Evolutionary conservation across 495 filamentous ascomycete genomes (phyloP), one percentile per base, ranked within the genome.

Genomic region (Aspergillus incahuasiensis): DNA sequence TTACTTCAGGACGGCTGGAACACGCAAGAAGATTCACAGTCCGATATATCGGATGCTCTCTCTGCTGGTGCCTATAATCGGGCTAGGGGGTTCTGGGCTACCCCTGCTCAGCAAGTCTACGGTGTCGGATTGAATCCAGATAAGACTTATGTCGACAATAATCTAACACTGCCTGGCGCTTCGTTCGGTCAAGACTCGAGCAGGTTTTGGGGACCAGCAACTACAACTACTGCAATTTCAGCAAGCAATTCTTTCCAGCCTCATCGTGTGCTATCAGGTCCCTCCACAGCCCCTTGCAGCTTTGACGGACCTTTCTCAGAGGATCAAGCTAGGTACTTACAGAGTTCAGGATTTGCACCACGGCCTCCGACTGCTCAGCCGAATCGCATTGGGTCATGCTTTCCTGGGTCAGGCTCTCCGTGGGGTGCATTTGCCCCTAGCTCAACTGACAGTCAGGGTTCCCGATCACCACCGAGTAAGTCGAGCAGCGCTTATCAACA

Each of bases 11-110:
- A 82, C 52, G 74, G 75, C 40, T 92, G 88, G 89, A 71, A 65
- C 46, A 59, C 72, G 22, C 80, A 82, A 57, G 87, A 92, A 39
- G 89, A 92, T 63, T 71, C 78, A 50, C 82, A 80, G 34, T 87
- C 85, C 38, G 83, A 82, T 51, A 79, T 68, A 15, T 79, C 82
- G 40, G 88, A 90, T 63, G 68, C 78, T 34, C 60, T 83, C 58
- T 85, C 85, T 53, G 69, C 79, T 46, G 80, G 73, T 40, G 81
- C 75, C 5, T 85, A 82, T 65, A 85, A 78, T 65, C 79, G 81
- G 57, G 60, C 79, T 58, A 80, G 83, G 46, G 84, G 77, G 44
- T 82, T 86, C 59, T 92, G 88, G 88, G 74, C 70, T 19, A 65
- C 72, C 24, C 63, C 69, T 22, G 57, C 62, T 15, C 68, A 72